Evolutionary conservation across 208 protist genomes (phyloP).

Genomic region (Trypanosoma boissoni): DNA sequence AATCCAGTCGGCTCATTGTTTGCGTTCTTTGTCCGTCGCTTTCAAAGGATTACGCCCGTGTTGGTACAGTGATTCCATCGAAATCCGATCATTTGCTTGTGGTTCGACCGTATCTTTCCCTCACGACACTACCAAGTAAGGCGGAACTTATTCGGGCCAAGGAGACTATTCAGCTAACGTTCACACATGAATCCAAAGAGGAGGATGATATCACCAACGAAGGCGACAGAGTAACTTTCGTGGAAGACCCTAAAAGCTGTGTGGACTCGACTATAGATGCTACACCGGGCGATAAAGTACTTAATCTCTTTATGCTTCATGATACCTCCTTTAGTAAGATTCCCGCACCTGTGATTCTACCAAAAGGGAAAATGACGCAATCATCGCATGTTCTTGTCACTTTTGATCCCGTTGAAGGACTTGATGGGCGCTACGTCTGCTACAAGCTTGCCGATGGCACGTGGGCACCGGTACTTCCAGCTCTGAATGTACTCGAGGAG

Average conservation of each 20-base stretch:
- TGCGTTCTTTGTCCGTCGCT: slow-evolving; percentile 61
- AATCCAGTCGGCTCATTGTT: slow-evolving; percentile 55
- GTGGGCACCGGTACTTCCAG: slow-evolving; percentile 68
- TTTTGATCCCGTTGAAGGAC: slow-evolving; percentile 32
- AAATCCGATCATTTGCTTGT: slow-evolving; percentile 37
- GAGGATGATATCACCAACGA: slow-evolving; percentile 58
- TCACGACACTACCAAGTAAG: slow-evolving; percentile 53
- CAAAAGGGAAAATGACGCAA: slow-evolving; percentile 31
- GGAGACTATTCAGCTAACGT: slow-evolving; percentile 67
- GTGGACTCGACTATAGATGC: slow-evolving; percentile 61
- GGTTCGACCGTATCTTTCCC: slow-evolving; percentile 71
- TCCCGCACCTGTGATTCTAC: slow-evolving; percentile 42
- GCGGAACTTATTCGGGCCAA: slow-evolving; percentile 48
- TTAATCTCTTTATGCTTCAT: slow-evolving; percentile 47
- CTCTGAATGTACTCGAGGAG: slow-evolving; percentile 38
- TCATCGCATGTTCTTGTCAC: slow-evolving; percentile 41
- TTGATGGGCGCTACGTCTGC: slow-evolving; percentile 61
- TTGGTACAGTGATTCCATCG: slow-evolving; percentile 10
- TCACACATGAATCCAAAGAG: slow-evolving; percentile 47
- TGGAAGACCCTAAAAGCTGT: slow-evolving; percentile 54
- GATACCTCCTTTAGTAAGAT: slow-evolving; percentile 70
- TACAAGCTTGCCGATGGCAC: slow-evolving; percentile 71
- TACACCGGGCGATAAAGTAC: slow-evolving; percentile 29
- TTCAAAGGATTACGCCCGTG: slow-evolving; percentile 16
- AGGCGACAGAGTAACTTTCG: slow-evolving; percentile 63